phyloP scores from a whole-genome alignment of 2,329 filamentous ascomycete species.

The Pyrenochaeta sp. region DNA sequence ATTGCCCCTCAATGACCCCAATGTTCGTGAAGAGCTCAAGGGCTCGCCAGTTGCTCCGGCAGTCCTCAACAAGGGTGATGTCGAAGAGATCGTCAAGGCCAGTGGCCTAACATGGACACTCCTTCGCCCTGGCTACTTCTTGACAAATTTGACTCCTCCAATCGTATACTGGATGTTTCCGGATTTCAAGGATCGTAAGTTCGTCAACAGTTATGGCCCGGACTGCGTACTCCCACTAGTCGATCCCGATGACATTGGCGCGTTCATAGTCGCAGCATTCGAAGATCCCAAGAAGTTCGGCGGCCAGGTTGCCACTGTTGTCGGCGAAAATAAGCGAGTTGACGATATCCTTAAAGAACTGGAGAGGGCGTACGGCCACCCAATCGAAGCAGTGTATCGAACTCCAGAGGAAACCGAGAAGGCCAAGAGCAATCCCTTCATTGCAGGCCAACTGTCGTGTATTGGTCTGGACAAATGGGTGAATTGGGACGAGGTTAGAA shows the following conservation, averaged over 20 bases:
- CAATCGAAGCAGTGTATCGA: slow-evolving; percentile 50
- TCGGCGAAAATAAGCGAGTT: slow-evolving; percentile 51
- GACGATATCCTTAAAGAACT: slow-evolving; percentile 52
- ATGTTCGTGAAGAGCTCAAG: slow-evolving; percentile 9
- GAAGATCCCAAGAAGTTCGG: slow-evolving; percentile 54
- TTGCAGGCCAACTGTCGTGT: slow-evolving; percentile 50
- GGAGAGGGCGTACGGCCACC: slow-evolving; percentile 42
- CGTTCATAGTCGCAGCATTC: slow-evolving; percentile 56
- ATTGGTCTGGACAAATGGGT: slow-evolving; percentile 49
- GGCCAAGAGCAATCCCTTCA: slow-evolving; percentile 47
- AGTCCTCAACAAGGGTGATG: slow-evolving; percentile 52
- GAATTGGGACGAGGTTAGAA: slow-evolving; percentile 41
- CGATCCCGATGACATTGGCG: slow-evolving; percentile 59
- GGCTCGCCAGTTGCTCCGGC: slow-evolving; percentile 17
- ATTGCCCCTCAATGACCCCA: slow-evolving; percentile 22
- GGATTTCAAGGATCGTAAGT: slow-evolving; percentile 51
- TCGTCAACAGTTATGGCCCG: slow-evolving; percentile 45
- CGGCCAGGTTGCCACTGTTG: slow-evolving; percentile 52
- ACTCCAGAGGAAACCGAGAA: slow-evolving; percentile 54
- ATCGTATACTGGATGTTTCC: slow-evolving; percentile 51
- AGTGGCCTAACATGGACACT: slow-evolving; percentile 57
- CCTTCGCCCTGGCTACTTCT: slow-evolving; percentile 61
- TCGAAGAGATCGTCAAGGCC: slow-evolving; percentile 50
- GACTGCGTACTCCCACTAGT: slow-evolving; percentile 55
- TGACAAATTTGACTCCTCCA: slow-evolving; percentile 60